Evolutionary conservation across 805 yeast genomes (phyloP), one percentile per base, ranked within the genome.

Genomic region (Candida lessepsii): DNA sequence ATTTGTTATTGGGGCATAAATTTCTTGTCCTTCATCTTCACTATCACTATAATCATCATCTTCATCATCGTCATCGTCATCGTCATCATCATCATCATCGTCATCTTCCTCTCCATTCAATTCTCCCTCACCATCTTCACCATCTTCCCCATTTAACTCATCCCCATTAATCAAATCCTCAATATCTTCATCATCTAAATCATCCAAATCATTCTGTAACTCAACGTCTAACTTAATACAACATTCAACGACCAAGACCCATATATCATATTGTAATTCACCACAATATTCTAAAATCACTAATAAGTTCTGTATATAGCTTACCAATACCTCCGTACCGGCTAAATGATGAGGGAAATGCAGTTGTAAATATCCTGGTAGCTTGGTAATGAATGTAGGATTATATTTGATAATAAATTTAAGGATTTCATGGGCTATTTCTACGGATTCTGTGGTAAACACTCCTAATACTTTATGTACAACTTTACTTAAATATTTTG

Each of bases 401-500:
- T 86, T 83, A 49, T 81, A 75, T 31, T 75, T 74, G 24, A 89
- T 65, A 44, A 93, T 74, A 54, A 79, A 78, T 41, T 66, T 61
- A 39, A 91, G 63, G 29, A 86, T 70, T 10, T 72, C 71, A 63
- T 91, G 97, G 60, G 47, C 80, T 49, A 35, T 49, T 7, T 40
- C 32, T 25, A 48, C 39, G 3, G 27, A 16, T 18, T 20, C 17
- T 11, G 40, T 39, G 32, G 52, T 62, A 51, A 91, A 85, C 52
- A 81, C 88, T 14, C 70, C 52, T 9, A 89, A 74, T 11, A 29
- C 31, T 42, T 77, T 75, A 44, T 72, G 67, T 15, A 86, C 80
- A n/a, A 91, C 86, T 44, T 86, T 95, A 47, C 78, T 75, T 78
- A 93, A 81, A 86, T 95, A 91, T 59, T 81, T 86, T 6, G 98